Evolutionary conservation across 106 monocot genomes (phyloP).

Genomic region (Gastrodia elata): DNA sequence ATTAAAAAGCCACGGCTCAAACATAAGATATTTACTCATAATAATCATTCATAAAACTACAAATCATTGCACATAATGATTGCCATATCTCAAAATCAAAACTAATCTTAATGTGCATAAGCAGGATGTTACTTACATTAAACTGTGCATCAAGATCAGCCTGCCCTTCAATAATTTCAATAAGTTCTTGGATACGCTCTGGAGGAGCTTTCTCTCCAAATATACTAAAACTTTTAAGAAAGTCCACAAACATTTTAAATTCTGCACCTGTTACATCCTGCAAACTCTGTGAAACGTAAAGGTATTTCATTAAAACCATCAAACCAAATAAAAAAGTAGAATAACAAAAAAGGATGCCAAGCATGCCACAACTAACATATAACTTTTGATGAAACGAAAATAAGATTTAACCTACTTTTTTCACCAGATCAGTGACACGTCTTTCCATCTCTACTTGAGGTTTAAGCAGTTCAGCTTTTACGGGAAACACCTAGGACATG

Average conservation of each 20-base stretch:
- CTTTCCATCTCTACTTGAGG: slow-evolving; percentile 98
- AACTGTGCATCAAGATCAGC: slow-evolving; percentile 96
- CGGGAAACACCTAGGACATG: slow-evolving; percentile 70
- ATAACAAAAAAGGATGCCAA: neutral
- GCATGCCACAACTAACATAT: too few relatives aligned
- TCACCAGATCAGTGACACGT: slow-evolving; percentile 85
- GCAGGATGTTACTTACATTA: slow-evolving; percentile 50
- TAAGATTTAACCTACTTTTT: slow-evolving; percentile 47
- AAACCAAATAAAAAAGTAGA: neutral
- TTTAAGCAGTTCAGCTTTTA: slow-evolving; percentile 88
- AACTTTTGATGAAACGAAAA: neutral
- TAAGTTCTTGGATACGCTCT: slow-evolving; percentile 82
- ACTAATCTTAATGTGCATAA: neutral
- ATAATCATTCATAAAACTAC: neutral
- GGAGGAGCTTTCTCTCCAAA: slow-evolving; percentile 70
- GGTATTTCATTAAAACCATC: neutral
- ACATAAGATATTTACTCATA: neutral
- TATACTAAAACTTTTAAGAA: slow-evolving; percentile 81
- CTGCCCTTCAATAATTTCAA: slow-evolving; percentile 92
- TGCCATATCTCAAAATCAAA: neutral
- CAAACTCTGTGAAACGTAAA: slow-evolving; percentile 54
- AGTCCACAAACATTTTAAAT: slow-evolving; percentile 97
- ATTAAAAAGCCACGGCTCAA: neutral
- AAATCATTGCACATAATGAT: neutral
- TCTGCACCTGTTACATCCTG: slow-evolving; percentile 97